A percentile compares a stretch with the other conserved stretches of the same genome.
phyloP scores from a whole-genome alignment of 2,329 filamentous ascomycete genomes.

The Aspergillus ochraceus region DNA sequence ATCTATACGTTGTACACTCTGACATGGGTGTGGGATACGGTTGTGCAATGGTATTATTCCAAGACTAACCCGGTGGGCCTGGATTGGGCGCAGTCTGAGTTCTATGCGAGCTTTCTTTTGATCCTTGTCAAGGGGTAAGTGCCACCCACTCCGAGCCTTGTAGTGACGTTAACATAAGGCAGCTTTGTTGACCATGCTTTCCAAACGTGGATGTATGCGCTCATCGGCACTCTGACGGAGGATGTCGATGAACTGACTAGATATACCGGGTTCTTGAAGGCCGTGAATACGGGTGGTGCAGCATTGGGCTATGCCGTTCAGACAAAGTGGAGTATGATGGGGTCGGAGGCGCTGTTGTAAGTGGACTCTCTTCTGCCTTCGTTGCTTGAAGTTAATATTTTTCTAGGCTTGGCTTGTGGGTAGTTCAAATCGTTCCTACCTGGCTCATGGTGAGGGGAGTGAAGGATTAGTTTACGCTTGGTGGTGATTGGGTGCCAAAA shows the following conservation, averaged over 20 bases:
- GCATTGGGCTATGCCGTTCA: background rate
- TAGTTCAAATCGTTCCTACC: no score
- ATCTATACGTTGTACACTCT: no score
- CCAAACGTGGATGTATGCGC: background rate
- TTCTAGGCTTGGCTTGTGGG: background rate
- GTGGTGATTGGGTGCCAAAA: background rate
- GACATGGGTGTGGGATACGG: no score
- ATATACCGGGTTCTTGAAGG: background rate
- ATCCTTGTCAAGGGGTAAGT: background rate
- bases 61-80: background rate
- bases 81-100: background rate
- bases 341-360: background rate
- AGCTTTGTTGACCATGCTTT: background rate
- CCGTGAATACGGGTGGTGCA: background rate
- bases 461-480: background rate
- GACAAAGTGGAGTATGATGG: background rate
- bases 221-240: background rate
- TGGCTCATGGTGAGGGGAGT: background rate
- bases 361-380: background rate
- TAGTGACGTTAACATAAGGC: background rate
- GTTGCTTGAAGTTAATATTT: no score
- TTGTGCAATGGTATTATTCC: background rate
- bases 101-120: background rate
- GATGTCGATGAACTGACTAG: background rate
- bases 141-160: background rate